Conservation (phyloP, 2,329 filamentous ascomycete species). For the Pseudogymnoascus sp. region DNA sequence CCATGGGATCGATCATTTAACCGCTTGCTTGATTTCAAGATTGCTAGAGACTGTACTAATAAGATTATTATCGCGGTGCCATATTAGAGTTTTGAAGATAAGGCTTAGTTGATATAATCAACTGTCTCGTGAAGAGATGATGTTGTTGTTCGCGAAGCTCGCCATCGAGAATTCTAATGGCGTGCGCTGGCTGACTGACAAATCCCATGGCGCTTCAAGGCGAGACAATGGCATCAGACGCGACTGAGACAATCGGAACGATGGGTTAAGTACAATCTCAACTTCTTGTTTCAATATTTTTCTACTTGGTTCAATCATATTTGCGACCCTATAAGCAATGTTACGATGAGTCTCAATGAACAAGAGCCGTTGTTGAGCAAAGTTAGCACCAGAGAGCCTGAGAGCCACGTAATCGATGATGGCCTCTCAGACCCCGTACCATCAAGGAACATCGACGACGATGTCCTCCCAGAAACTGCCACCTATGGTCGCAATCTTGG, state of each 20-base stretch:
- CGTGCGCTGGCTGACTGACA: neutral
- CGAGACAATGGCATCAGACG: slow-evolving; percentile 3
- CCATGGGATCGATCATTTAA: neutral
- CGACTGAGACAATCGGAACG: neutral
- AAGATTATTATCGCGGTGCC: neutral
- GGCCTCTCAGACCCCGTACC: neutral
- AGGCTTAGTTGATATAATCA: neutral
- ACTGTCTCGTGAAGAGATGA: neutral
- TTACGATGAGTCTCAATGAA: neutral
- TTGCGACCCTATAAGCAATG: neutral
- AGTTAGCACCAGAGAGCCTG: neutral
- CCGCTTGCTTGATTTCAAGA: neutral
- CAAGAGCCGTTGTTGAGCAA: slow-evolving; percentile 5
- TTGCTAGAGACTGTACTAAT: neutral
- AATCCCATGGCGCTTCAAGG: neutral
- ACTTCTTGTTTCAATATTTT: neutral
- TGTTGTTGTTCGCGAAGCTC: neutral
- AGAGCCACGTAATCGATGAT: neutral
- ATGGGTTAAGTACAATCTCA: neutral
- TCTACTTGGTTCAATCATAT: neutral
- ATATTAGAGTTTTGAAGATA: neutral
- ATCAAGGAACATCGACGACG: neutral
- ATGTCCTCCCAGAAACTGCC: neutral
- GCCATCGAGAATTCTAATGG: neutral
- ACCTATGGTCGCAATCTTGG: slow-evolving; percentile 17